A percentile compares a stretch with the other conserved stretches of the same genome.
These are phyloP conservation scores for Fusarium phyllophilum DNA, from an alignment of 2,329 filamentous ascomycete genomes.

Conservation along the genomic window DNA sequence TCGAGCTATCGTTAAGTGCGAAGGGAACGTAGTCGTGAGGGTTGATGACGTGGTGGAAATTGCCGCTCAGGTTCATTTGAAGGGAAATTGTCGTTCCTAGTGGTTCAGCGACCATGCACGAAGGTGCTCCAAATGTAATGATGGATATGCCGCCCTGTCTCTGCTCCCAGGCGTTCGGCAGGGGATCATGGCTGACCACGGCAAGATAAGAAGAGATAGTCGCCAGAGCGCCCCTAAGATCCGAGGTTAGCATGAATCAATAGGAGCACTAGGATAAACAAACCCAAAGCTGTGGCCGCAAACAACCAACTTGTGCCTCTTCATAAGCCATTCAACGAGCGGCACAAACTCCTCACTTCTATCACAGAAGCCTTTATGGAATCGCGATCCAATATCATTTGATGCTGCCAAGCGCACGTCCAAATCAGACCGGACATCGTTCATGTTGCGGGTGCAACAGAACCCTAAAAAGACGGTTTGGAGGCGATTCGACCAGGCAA, in stretches of 20 bases:
- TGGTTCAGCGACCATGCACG: background rate
- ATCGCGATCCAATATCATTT: background rate
- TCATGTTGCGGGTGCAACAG: background rate
- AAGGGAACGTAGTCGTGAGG: slow-evolving; percentile 5
- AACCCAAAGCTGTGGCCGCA: slow-evolving; percentile 6
- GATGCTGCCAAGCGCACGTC: background rate
- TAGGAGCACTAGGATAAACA: too few species aligned
- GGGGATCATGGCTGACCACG: background rate
- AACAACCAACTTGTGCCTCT: background rate
- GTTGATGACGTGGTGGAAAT: slow-evolving; percentile 1
- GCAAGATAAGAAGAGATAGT: background rate
- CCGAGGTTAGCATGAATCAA: background rate
- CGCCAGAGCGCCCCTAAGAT: background rate
- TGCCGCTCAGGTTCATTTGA: background rate
- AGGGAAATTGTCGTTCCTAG: background rate
- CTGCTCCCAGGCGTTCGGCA: background rate
- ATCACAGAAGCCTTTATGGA: background rate
- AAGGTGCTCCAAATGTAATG: background rate
- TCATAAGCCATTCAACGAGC: background rate
- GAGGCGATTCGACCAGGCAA: background rate
- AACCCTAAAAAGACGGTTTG: background rate
- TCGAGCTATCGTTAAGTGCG: background rate
- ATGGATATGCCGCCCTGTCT: background rate
- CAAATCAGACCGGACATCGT: background rate
- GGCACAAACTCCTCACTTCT: background rate